phyloP scores from a whole-genome alignment of 805 yeast genomes.

The Pichia deserticola region DNA sequence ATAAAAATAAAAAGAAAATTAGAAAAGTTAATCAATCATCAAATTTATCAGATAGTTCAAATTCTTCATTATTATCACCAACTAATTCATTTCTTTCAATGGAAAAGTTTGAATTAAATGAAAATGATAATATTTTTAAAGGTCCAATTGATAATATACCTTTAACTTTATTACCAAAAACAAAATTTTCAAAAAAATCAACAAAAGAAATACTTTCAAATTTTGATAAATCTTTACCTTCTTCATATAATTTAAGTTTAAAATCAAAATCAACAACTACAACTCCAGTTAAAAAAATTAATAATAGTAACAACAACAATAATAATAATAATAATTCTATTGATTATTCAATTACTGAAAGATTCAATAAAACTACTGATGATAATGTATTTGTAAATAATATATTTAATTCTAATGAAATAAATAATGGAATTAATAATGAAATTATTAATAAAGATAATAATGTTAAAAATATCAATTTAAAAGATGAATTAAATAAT shows the following conservation, averaged over 20 bases:
- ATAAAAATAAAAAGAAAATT: background rate
- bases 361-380: background rate
- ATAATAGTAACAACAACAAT: too few relatives aligned
- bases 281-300: background rate
- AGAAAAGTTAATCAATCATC: background rate
- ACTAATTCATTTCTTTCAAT: conserved; percentile 13
- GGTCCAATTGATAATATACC: conserved; percentile 10
- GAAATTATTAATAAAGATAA: background rate
- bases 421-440: background rate
- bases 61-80: conserved; percentile 5
- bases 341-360: background rate
- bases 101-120: conserved; percentile 20
- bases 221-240: conserved; percentile 15
- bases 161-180: conserved; percentile 1
- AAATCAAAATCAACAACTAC: background rate
- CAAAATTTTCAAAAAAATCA: conserved; percentile 3
- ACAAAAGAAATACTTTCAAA: conserved; percentile 11
- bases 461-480: too few relatives aligned
- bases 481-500: background rate
- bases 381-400: background rate
- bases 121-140: conserved; percentile 12
- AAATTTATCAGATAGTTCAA: background rate
- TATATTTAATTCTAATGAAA: background rate
- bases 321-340: background rate
- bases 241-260: background rate